Percentiles rank a stretch among this genome's conserved stretches.
phyloP scores from a whole-genome alignment of 331 rosid species.

The Arachis monticola region DNA sequence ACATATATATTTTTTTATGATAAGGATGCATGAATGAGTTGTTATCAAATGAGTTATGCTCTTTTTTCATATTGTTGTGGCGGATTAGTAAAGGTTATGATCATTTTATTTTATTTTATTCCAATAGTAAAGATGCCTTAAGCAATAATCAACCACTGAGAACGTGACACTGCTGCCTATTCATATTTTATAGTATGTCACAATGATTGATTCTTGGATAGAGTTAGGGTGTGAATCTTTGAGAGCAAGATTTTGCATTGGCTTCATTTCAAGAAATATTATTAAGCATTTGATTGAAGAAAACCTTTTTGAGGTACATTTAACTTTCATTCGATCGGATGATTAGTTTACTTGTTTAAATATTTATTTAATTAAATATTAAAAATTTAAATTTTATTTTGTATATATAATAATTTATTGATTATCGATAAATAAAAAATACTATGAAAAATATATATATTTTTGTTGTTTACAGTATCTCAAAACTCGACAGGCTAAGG shows the following conservation, averaged over 20 bases:
- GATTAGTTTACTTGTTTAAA: too few relatives aligned
- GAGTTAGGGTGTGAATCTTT: slow-evolving; percentile 21
- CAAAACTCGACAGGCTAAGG: too few relatives aligned
- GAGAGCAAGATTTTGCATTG: slow-evolving; percentile 25
- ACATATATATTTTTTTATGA: neutral
- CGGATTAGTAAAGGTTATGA: slow-evolving; percentile 28
- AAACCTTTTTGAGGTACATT: slow-evolving; percentile 12
- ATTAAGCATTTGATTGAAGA: slow-evolving; percentile 8
- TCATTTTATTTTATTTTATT: slow-evolving; percentile 8
- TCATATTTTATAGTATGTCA: neutral
- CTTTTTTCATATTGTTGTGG: slow-evolving; percentile 19
- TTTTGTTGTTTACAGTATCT: too few relatives aligned
- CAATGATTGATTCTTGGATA: slow-evolving; percentile 30
- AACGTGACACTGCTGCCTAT: slow-evolving; percentile 32
- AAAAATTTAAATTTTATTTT: too few relatives aligned
- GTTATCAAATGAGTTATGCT: slow-evolving; percentile 30
- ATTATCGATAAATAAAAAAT: too few relatives aligned
- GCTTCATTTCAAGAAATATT: slow-evolving; percentile 24
- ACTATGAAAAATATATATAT: too few relatives aligned
- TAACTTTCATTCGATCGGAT: neutral
- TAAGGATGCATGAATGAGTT: slow-evolving; percentile 47
- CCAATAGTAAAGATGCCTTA: slow-evolving; percentile 38
- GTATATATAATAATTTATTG: too few relatives aligned
- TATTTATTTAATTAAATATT: too few relatives aligned
- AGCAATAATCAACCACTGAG: slow-evolving; percentile 36